A percentile compares a stretch with the other conserved stretches of the same genome.
phyloP scores from a whole-genome alignment of 2,329 filamentous ascomycete genomes.

The Phaeosphaeria sp. region DNA sequence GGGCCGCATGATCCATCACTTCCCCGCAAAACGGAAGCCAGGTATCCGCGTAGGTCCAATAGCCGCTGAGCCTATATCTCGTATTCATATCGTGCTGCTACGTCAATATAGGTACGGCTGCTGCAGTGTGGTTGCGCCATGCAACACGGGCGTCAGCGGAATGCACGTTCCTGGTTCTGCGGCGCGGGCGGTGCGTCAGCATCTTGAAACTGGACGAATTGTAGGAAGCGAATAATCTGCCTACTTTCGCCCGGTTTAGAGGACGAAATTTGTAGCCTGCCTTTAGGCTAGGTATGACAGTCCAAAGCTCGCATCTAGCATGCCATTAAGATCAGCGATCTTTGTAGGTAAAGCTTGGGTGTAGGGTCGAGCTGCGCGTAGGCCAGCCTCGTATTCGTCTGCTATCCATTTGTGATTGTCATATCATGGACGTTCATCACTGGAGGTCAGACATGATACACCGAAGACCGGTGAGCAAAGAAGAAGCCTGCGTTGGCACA shows the following conservation, averaged over 20 bases:
- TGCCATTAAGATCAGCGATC: not conserved
- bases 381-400: not conserved
- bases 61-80: not conserved
- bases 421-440: not conserved
- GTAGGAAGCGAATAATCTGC: not conserved
- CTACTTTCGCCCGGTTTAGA: not conserved
- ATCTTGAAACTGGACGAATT: constrained; percentile 1
- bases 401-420: not conserved
- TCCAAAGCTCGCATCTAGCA: not conserved
- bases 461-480: not conserved
- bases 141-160: constrained; percentile 8
- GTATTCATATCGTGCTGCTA: constrained; percentile 4
- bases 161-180: not conserved
- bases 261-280: not conserved
- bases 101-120: constrained; percentile 13
- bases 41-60: not conserved
- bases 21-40: constrained; percentile 2
- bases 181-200: not conserved
- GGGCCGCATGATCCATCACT: not conserved
- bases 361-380: not conserved
- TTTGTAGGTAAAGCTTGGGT: not conserved
- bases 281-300: not conserved
- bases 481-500: not conserved
- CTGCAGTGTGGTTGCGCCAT: constrained; percentile 6
- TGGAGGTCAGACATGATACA: not conserved